Evolutionary conservation across 306 rosid species (phyloP).

Genomic region (Arachis stenosperma): DNA sequence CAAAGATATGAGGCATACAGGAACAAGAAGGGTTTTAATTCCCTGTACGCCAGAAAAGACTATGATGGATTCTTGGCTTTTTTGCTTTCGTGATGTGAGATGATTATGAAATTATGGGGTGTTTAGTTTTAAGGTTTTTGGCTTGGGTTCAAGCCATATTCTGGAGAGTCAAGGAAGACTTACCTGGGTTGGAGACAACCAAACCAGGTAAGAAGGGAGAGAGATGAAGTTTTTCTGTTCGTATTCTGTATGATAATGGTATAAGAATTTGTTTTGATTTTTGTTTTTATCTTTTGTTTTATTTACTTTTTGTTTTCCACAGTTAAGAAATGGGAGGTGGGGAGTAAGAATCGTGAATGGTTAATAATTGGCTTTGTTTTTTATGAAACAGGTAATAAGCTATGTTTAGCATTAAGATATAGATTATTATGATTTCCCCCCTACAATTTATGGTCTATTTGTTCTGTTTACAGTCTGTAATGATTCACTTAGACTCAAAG

Average conservation of each 20-base stretch:
- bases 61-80: constrained; percentile 11
- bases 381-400: constrained; percentile 8
- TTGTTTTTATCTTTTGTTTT: not conserved
- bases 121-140: not conserved
- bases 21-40: constrained; percentile 25
- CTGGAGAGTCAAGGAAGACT: constrained; percentile 32
- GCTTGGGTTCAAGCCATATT: constrained; percentile 13
- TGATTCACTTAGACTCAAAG: constrained; percentile 9
- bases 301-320: not conserved
- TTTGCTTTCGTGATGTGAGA: not conserved
- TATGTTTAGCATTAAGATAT: constrained; percentile 26
- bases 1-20: constrained; percentile 43
- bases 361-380: constrained; percentile 26
- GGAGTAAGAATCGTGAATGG: constrained; percentile 46
- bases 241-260: not conserved
- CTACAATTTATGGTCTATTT: not conserved
- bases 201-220: constrained; percentile 45
- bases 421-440: not conserved
- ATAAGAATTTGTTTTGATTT: constrained; percentile 7
- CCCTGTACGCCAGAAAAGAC: constrained; percentile 46
- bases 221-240: constrained; percentile 10
- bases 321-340: constrained; percentile 35
- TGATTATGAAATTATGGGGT: not conserved
- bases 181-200: constrained; percentile 53
- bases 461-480: constrained; percentile 7